These are phyloP conservation scores for Erythrobasidium hasegawianum DNA, from an alignment of 1,284 basidiomycete species.

Conservation along the genomic window DNA sequence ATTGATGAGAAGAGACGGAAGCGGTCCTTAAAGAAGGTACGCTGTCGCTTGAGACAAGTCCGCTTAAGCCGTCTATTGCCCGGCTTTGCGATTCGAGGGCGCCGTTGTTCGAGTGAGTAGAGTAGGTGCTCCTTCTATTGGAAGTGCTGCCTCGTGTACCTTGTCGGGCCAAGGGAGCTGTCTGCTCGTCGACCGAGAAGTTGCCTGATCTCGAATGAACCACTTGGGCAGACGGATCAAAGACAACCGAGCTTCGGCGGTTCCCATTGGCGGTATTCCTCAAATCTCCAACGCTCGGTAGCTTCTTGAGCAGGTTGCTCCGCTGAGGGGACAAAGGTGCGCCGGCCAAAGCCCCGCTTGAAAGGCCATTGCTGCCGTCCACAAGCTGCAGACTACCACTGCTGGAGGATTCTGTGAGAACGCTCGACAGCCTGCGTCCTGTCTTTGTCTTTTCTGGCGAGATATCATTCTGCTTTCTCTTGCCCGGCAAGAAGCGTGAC, in stretches of 20 bases:
- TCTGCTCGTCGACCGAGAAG: constrained; percentile 1
- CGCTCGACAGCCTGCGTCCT: neutral
- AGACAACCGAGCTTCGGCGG: constrained; percentile 25
- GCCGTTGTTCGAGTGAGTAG: neutral
- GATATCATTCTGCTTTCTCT: constrained; percentile 10
- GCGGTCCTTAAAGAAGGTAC: neutral
- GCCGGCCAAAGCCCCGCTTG: no score
- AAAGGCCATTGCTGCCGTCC: no score
- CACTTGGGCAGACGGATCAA: constrained; percentile 10
- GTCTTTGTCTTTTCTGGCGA: neutral
- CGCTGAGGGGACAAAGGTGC: neutral
- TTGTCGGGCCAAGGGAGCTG: neutral
- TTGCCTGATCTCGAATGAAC: constrained; percentile 1
- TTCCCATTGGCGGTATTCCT: constrained; percentile 1
- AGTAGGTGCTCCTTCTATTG: constrained; percentile 17
- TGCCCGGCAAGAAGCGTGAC: constrained; percentile 26
- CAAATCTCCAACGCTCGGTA: constrained; percentile 13
- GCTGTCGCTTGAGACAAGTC: no score
- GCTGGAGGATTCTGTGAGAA: no score
- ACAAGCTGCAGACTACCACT: no score
- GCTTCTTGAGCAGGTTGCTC: constrained; percentile 7
- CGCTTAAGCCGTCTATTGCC: neutral
- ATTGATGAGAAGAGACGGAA: neutral
- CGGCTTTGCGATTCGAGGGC: neutral
- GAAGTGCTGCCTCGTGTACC: constrained; percentile 3